A percentile compares a stretch with the other conserved stretches of the same genome.
Conservation (phyloP, 179 eudicot species). For the Patellifolia procumbens region DNA sequence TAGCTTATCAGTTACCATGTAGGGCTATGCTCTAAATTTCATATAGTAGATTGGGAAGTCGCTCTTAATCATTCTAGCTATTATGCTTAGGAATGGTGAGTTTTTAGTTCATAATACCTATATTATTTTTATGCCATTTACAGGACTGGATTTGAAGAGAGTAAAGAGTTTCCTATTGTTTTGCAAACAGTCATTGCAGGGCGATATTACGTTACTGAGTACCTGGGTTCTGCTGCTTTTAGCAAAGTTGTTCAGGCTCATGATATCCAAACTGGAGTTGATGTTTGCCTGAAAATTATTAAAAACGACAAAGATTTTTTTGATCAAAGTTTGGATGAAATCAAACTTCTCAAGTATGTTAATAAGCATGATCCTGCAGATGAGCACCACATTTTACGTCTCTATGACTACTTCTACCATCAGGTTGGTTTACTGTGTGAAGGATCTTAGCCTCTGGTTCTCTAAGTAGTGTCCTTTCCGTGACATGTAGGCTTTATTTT, state of each 20-base stretch:
- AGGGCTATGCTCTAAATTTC: neutral
- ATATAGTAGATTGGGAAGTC: neutral
- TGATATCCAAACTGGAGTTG: constrained; percentile 81
- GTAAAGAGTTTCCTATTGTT: constrained; percentile 77
- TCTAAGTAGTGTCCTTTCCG: neutral
- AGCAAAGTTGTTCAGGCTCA: constrained; percentile 98
- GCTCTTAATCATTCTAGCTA: neutral
- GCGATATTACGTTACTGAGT: constrained; percentile 82
- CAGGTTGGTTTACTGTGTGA: constrained; percentile 48
- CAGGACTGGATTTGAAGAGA: constrained; percentile 98
- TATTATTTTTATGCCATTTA: constrained; percentile 25
- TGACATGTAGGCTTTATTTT: neutral
- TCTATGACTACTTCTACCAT: constrained; percentile 90
- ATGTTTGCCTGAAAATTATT: constrained; percentile 94
- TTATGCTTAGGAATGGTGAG: constrained; percentile 6
- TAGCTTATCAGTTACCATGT: neutral
- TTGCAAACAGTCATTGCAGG: constrained; percentile 76
- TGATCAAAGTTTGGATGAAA: constrained; percentile 98
- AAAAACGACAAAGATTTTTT: constrained; percentile 96
- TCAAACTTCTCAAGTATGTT: constrained; percentile 89
- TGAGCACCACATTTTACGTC: constrained; percentile 74
- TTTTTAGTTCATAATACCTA: constrained; percentile 22
- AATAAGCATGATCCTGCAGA: constrained; percentile 95
- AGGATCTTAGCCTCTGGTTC: neutral
- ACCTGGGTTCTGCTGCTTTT: constrained; percentile 96